Conservation (phyloP, 495 filamentous ascomycete genomes). For the Aspergillus asperescens region DNA sequence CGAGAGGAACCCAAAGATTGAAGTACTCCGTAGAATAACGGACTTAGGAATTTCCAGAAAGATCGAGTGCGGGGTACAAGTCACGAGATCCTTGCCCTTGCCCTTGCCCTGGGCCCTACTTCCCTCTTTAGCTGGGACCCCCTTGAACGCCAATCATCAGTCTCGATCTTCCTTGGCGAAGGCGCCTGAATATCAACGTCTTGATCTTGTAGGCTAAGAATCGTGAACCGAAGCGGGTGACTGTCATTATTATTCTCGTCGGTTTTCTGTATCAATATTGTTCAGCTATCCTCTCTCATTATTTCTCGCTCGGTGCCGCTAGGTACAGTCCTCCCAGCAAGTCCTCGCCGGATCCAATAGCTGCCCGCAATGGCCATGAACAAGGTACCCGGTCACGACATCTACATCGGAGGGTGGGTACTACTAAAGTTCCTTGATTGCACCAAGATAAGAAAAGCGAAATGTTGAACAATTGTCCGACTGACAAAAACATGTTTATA, state of each 20-base stretch:
- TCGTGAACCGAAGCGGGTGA: no score
- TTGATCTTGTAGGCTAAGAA: no score
- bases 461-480: not conserved
- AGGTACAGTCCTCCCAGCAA: no score
- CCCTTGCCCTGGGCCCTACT: conserved; percentile 25
- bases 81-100: conserved; percentile 11
- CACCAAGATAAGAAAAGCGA: not conserved
- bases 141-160: not conserved
- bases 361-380: conserved; percentile 40
- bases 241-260: not conserved
- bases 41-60: no score
- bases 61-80: not conserved
- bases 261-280: no score
- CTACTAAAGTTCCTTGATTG: not conserved
- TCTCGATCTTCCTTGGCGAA: not conserved
- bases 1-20: no score
- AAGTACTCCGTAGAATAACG: no score
- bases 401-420: conserved; percentile 83
- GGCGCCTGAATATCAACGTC: not conserved
- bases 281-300: no score
- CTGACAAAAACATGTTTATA: conserved; percentile 32
- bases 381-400: conserved; percentile 60
- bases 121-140: not conserved
- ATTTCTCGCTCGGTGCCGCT: no score
- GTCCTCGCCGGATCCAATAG: not conserved